Percentiles rank a stretch among this genome's conserved stretches.
Evolutionary conservation across 1,284 basidiomycete species (phyloP).

Genomic region (Moesziomyces antarcticus): DNA sequence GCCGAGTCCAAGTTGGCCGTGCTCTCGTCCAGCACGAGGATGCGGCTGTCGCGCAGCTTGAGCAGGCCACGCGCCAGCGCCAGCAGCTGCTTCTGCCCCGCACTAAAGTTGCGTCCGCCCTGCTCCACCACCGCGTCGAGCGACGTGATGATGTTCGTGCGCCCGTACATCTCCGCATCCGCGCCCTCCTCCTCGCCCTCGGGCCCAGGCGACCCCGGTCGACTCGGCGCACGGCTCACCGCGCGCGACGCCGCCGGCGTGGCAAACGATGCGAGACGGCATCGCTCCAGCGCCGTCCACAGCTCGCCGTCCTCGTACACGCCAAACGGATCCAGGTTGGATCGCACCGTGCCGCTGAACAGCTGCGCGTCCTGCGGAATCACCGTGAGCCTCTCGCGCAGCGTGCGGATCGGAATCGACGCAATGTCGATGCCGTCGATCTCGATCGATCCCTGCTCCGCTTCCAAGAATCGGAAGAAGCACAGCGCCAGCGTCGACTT

Average conservation of each 20-base stretch:
- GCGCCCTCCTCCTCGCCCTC: slow-evolving; percentile 9
- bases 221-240: slow-evolving; percentile 44
- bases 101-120: slow-evolving; percentile 70
- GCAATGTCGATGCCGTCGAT: slow-evolving; percentile 91
- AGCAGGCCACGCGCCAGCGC: slow-evolving; percentile 72
- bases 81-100: slow-evolving; percentile 73
- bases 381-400: slow-evolving; percentile 83
- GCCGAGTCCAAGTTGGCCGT: slow-evolving; percentile 70
- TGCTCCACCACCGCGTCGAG: slow-evolving; percentile 71
- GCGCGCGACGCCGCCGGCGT: slow-evolving; percentile 38
- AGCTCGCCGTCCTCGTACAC: slow-evolving; percentile 77
- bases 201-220: slow-evolving; percentile 37
- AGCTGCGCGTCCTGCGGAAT: slow-evolving; percentile 83
- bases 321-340: slow-evolving; percentile 74
- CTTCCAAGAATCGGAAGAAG: slow-evolving; percentile 95
- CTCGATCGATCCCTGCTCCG: slow-evolving; percentile 79
- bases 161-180: slow-evolving; percentile 55
- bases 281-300: slow-evolving; percentile 71
- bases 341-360: slow-evolving; percentile 64
- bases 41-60: slow-evolving; percentile 70
- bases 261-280: slow-evolving; percentile 68
- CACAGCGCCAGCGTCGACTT: slow-evolving; percentile 90
- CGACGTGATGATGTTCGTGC: slow-evolving; percentile 70
- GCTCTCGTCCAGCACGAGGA: slow-evolving; percentile 73
- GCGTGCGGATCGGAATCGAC: slow-evolving; percentile 84